Conservation (phyloP, 1,284 basidiomycete genomes). For the Flammula alnicola region DNA sequence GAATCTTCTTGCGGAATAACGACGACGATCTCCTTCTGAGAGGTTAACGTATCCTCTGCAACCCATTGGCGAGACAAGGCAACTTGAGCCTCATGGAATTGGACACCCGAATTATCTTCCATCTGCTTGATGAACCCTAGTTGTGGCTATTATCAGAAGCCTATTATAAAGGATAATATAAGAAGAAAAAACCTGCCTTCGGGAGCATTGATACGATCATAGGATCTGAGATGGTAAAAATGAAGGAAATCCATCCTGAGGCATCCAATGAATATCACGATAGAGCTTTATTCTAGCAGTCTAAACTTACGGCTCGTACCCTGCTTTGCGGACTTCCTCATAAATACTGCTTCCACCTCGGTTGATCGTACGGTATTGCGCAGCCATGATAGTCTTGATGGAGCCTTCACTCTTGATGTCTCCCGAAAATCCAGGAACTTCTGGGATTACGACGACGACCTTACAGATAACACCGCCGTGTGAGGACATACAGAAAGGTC, state of each 20-base stretch:
- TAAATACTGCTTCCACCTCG: conserved; percentile 88
- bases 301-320: conserved; percentile 76
- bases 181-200: conserved; percentile 40
- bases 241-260: conserved; percentile 80
- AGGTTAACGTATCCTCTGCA: conserved; percentile 47
- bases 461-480: conserved; percentile 28
- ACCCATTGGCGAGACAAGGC: conserved; percentile 87
- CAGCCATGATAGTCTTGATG: conserved; percentile 83
- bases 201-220: conserved; percentile 91
- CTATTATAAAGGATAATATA: background rate
- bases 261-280: too few relatives aligned
- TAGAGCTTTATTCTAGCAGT: too few relatives aligned
- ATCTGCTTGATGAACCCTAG: conserved; percentile 66
- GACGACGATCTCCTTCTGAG: conserved; percentile 57
- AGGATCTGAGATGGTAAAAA: conserved; percentile 89
- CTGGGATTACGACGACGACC: conserved; percentile 84
- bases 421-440: conserved; percentile 83
- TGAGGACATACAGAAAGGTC: background rate
- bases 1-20: conserved; percentile 54
- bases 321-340: conserved; percentile 78
- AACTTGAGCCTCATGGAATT: conserved; percentile 85
- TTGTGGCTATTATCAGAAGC: conserved; percentile 42
- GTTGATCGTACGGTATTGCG: conserved; percentile 85
- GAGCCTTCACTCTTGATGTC: conserved; percentile 74
- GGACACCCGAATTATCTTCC: conserved; percentile 77